These are phyloP conservation scores for Colletotrichum noveboracense DNA, from an alignment of 2,329 filamentous ascomycete species.

Conservation along the genomic window DNA sequence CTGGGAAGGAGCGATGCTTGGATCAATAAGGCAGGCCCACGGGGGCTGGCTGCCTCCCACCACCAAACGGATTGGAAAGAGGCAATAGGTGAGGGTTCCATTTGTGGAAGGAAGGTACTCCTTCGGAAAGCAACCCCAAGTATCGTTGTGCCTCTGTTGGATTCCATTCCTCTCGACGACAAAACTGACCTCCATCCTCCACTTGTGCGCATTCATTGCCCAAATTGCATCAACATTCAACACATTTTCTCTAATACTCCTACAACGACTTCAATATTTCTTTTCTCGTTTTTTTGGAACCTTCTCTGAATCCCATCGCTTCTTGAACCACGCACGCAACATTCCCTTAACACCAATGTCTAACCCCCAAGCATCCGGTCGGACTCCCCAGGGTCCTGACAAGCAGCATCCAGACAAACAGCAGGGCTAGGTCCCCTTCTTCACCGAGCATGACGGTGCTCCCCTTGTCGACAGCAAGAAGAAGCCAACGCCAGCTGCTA, in stretches of 20 bases:
- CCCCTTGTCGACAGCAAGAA: not conserved
- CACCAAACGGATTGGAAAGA: not conserved
- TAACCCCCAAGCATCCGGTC: not conserved
- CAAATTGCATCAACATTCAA: not conserved
- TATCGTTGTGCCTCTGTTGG: not conserved
- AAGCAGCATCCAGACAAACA: not conserved
- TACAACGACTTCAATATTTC: not conserved
- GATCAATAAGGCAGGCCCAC: not conserved
- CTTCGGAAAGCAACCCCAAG: not conserved
- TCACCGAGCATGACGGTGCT: constrained; percentile 6
- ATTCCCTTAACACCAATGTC: not conserved
- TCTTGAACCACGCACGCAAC: too few relatives aligned
- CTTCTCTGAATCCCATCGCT: not conserved
- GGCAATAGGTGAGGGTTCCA: not conserved
- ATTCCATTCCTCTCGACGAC: not conserved
- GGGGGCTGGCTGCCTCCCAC: not conserved
- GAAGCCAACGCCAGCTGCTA: not conserved
- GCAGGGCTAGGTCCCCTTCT: constrained; percentile 11
- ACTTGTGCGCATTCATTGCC: not conserved
- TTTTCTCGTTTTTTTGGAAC: not conserved
- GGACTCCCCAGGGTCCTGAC: not conserved
- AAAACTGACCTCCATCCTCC: not conserved
- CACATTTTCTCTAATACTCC: fast-evolving
- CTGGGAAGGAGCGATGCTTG: not conserved
- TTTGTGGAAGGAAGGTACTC: not conserved